Conservation (phyloP, 129 eudicot genomes). For the Saposhnikovia divaricata region DNA sequence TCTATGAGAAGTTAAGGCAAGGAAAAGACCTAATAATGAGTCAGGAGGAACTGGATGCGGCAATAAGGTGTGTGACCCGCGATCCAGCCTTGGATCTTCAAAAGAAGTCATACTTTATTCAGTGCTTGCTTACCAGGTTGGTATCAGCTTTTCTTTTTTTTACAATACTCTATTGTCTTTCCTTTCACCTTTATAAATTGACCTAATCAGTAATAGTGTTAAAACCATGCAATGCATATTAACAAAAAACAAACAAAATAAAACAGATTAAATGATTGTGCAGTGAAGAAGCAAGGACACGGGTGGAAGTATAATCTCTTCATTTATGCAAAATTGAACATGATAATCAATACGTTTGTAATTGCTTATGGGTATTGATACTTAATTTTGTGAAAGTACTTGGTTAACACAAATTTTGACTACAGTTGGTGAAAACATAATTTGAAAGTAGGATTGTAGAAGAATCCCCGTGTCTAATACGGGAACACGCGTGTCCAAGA, state of each 20-base stretch:
- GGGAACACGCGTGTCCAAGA: no score
- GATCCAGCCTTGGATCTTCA: constrained; percentile 54
- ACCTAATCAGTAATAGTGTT: background rate
- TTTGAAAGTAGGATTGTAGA: no score
- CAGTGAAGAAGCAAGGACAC: no score
- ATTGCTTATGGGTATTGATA: no score
- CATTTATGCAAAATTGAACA: no score
- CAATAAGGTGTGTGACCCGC: constrained; percentile 57
- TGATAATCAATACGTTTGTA: no score
- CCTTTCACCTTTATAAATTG: background rate
- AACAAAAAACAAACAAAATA: background rate
- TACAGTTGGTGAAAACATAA: no score
- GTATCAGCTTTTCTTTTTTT: background rate
- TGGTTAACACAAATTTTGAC: no score
- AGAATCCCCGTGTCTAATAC: no score
- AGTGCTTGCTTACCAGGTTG: constrained; percentile 69
- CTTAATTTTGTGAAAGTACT: no score
- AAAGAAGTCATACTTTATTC: constrained; percentile 54
- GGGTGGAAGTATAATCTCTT: no score
- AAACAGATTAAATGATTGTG: background rate
- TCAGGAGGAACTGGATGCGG: constrained; percentile 72
- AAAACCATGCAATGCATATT: background rate
- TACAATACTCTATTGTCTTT: background rate
- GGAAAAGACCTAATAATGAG: constrained; percentile 25
- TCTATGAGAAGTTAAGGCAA: constrained; percentile 13